Evolutionary conservation across 2,329 filamentous ascomycete genomes (phyloP), one percentile per base, ranked within the genome.

Genomic region (Aspergillus sp.): DNA sequence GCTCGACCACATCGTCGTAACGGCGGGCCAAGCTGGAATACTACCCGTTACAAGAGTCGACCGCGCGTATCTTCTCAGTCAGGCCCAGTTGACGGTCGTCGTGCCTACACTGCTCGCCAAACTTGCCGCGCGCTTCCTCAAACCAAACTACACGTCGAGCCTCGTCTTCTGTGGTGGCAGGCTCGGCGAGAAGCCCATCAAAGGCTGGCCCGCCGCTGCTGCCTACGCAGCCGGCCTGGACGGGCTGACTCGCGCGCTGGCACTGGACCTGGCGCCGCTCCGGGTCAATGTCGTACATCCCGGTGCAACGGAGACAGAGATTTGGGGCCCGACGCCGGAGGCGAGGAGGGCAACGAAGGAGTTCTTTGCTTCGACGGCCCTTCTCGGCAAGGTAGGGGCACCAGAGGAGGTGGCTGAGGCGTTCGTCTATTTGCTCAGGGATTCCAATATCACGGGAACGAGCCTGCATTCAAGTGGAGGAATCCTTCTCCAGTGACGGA

Each of bases 221-320:
- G 39, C 12, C 5, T 55, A 32, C 6, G 39, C 32, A 3, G 34
- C 81, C 0, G 85, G 80, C 0, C 61, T 84, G 6, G 76, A 84
- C 49, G 78, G 80, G 3, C 76, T 88, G 67, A 76, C 78, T 2
- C 76, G 82, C 2, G 80, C 77, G 3, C 71, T 90, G 34, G 87
- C 87, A 2, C 64, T 89, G 32, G 86, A 89, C 64, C 66, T 90
- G 55, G 80, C 79, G 60, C 87, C 87, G 0, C 71, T 89, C 8
- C 74, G 88, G 2, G 85, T 89, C 24, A 90, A 90, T 66, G 66
- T 81, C 0, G 83, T 89, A 1, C 76, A 72, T 53, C 85, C 85
- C 0, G 87, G 86, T 0, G 74, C 77, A 0, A 76, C 83, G 0
- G 68, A 78, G 39, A 85, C 83, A 5, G 77, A 78, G 42, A 53